A percentile compares a stretch with the other conserved stretches of the same genome.
phyloP scores from a whole-genome alignment of 2,329 filamentous ascomycete species.

The Aspergillus caelatus region DNA sequence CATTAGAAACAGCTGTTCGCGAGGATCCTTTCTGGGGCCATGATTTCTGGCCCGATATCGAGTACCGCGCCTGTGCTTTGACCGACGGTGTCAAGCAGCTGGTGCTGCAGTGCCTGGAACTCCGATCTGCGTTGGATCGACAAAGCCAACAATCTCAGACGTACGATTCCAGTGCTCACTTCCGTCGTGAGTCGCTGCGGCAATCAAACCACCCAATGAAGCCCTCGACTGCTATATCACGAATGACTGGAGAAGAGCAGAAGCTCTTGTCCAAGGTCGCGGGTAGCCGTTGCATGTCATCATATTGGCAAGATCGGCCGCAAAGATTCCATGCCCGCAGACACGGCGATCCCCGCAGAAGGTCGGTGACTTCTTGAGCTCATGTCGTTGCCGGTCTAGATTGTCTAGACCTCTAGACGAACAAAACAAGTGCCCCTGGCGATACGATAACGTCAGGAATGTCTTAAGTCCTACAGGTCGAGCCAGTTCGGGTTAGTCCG shows the following conservation, averaged over 20 bases:
- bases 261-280: constrained; percentile 21
- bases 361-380: constrained; percentile 25
- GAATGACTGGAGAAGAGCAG: constrained; percentile 40
- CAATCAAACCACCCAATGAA: constrained; percentile 31
- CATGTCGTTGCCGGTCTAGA: not conserved
- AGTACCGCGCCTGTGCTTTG: constrained; percentile 41
- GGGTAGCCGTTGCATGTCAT: constrained; percentile 23
- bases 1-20: constrained; percentile 43
- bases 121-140: constrained; percentile 30
- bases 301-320: constrained; percentile 21
- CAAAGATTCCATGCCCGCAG: constrained; percentile 24
- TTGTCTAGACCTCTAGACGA: not conserved
- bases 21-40: constrained; percentile 49
- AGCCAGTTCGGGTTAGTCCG: not conserved
- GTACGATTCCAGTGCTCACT: constrained; percentile 22
- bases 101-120: constrained; percentile 42
- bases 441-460: not conserved
- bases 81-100: constrained; percentile 44
- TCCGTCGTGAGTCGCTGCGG: constrained; percentile 26
- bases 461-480: not conserved
- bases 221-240: constrained; percentile 28
- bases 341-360: constrained; percentile 22
- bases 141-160: constrained; percentile 23
- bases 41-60: constrained; percentile 45
- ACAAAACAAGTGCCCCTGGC: not conserved